Percentiles rank a stretch among this genome's conserved stretches.
Evolutionary conservation across 805 yeast genomes (phyloP).

Genomic region (Ogataea ganodermae): DNA sequence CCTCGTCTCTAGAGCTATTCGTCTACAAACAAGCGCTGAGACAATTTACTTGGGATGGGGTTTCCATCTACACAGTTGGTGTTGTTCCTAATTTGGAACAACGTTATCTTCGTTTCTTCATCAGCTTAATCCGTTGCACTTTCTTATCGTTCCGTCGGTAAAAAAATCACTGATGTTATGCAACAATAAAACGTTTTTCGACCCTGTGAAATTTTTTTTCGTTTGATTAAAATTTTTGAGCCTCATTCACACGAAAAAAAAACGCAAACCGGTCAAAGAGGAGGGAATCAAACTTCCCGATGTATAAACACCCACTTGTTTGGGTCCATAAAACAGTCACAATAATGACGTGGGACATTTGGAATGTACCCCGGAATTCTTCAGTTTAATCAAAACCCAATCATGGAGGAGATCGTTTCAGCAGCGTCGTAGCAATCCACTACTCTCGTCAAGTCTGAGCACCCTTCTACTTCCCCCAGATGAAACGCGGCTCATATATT

Average conservation of each 20-base stretch:
- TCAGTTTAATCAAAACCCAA: too few relatives aligned
- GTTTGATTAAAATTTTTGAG: slow-evolving; percentile 12
- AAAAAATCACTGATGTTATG: not conserved
- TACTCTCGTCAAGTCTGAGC: too few relatives aligned
- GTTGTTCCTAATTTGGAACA: not conserved
- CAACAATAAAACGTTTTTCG: slow-evolving; percentile 20
- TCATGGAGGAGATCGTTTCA: too few relatives aligned
- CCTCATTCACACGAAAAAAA: slow-evolving; percentile 16
- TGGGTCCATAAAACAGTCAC: slow-evolving; percentile 1
- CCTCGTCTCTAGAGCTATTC: too few relatives aligned
- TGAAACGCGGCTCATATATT: not conserved
- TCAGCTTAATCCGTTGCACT: not conserved
- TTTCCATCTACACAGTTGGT: too few relatives aligned
- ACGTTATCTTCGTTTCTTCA: not conserved
- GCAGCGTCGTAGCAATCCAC: too few relatives aligned
- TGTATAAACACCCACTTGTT: not conserved
- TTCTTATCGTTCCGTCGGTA: slow-evolving; percentile 2
- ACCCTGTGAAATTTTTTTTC: slow-evolving; percentile 11
- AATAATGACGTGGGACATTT: not conserved
- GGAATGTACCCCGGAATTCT: slow-evolving; percentile 2
- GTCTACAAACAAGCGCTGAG: too few relatives aligned
- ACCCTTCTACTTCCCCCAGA: not conserved
- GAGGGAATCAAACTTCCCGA: not conserved
- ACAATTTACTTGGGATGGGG: too few relatives aligned
- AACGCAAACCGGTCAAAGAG: slow-evolving; percentile 2